Percentiles rank a stretch among this genome's conserved stretches.
phyloP scores from a whole-genome alignment of 2,329 filamentous ascomycete species.

The Colletotrichum neosansevieriae region DNA sequence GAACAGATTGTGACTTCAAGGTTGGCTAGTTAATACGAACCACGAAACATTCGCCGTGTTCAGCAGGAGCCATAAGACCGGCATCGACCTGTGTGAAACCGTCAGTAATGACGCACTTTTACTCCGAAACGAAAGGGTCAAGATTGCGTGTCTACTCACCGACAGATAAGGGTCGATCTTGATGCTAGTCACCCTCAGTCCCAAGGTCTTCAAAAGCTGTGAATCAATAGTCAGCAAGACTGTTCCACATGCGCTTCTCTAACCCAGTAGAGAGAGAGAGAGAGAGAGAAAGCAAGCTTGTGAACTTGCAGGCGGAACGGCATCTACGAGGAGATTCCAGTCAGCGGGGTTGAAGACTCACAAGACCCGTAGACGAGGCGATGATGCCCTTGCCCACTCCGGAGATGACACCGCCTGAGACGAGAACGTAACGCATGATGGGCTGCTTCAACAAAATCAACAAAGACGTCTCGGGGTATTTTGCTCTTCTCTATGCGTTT shows the following conservation, averaged over 20 bases:
- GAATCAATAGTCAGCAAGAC: conserved; percentile 46
- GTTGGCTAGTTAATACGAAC: conserved; percentile 26
- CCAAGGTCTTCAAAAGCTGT: conserved; percentile 82
- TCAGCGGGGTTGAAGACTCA: conserved; percentile 31
- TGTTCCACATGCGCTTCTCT: conserved; percentile 21
- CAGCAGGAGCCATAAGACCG: conserved; percentile 46
- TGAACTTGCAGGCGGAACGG: no score
- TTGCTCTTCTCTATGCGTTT: conserved; percentile 21
- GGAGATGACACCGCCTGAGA: conserved; percentile 63
- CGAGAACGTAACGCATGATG: conserved; percentile 47
- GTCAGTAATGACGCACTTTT: background rate
- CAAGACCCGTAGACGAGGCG: conserved; percentile 73
- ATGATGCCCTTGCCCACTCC: conserved; percentile 75
- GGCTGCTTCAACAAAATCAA: conserved; percentile 10
- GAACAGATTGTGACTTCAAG: background rate
- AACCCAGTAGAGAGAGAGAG: no score
- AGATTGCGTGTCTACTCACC: conserved; percentile 42
- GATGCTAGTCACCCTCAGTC: conserved; percentile 74
- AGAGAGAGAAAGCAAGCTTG: no score
- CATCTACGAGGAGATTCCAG: no score
- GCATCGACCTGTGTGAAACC: conserved; percentile 36
- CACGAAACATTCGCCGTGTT: conserved; percentile 45
- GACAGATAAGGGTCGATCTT: conserved; percentile 66
- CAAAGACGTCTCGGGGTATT: background rate
- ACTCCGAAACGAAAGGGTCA: background rate